These are phyloP conservation scores for Globisporangium ultimum DNA, from an alignment of 352 stramenopile species.

Conservation along the genomic window DNA sequence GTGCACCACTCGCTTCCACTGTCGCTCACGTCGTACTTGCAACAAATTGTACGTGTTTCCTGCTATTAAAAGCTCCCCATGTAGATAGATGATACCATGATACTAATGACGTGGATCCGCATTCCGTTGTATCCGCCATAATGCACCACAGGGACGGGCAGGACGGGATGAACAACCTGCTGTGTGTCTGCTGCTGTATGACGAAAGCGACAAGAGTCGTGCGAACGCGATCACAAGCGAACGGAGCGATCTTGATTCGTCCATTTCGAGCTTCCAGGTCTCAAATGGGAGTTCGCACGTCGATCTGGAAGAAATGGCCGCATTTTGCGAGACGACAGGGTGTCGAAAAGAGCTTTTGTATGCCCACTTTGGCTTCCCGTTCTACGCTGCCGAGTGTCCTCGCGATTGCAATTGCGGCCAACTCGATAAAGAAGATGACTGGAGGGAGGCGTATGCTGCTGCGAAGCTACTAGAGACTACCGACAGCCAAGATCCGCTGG, in stretches of 20 bases:
- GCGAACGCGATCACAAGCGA: constrained; percentile 44
- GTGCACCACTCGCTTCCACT: constrained; percentile 70
- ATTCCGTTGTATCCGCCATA: not conserved
- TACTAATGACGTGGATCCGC: not conserved
- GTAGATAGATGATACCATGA: not conserved
- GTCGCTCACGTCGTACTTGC: constrained; percentile 62
- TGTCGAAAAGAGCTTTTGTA: constrained; percentile 63
- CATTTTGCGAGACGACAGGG: constrained; percentile 47
- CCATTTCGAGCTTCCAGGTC: constrained; percentile 7
- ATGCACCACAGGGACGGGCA: constrained; percentile 44
- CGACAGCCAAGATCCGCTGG: no score
- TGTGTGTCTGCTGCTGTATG: constrained; percentile 61
- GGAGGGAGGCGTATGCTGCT: not conserved
- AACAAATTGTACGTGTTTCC: constrained; percentile 70
- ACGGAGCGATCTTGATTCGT: constrained; percentile 23
- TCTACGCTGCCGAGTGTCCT: constrained; percentile 30
- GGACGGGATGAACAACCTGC: constrained; percentile 55
- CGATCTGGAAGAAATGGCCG: constrained; percentile 44
- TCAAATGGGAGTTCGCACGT: constrained; percentile 37
- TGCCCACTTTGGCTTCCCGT: constrained; percentile 48
- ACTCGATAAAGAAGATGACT: constrained; percentile 11
- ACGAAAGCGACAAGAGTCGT: constrained; percentile 48
- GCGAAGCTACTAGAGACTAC: no score
- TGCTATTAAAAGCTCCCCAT: no score
- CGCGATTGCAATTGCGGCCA: constrained; percentile 66